Base-by-base conservation (phyloP, 805 yeast species). In the Millerozyma acaciae region DNA sequence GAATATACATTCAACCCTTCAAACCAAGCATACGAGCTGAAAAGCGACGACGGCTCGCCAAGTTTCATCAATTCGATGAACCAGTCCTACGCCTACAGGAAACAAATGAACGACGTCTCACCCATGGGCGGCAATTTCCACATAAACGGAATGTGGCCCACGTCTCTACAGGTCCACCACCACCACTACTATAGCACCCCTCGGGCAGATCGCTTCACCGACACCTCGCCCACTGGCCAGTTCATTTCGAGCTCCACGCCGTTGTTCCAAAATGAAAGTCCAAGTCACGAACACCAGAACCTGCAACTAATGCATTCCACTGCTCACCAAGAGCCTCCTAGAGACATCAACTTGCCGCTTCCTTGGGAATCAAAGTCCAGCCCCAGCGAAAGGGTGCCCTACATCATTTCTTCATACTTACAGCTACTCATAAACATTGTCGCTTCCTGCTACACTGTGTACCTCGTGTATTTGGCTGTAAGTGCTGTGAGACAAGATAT, bases 361-460 rank as follows among this genome's bases (percentile, higher is more conserved):
- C 84, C 85, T 0, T 79, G 85, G 85, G 70, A 75, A 5, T 36
- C 62, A 5, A 47, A 55, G 5, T 72, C 78, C 3, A 48, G 60
- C 8, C 84, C 86, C 3, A 63, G 59, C 13, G 76, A 73, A 19
- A 69, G 68, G 37, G 55, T 65, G 0, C 76, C 83, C 5, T 82
- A 82, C 47, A 49, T 76, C 18, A 48, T 80, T 7, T 68, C 80
- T 7, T 75, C 88, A 9, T 79, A 80, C 44, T 50, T 80, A 21
- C 89, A 82, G 52, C 44, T 80, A 6, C 29, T 66, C 2, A 48
- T 76, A 38, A 82, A 82, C 47, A 51, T 68, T 2, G 35, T 65
- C 2, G 73, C 78, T 0, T 59, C 73, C 1, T 38, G 62, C 6
- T 70, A 71, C 28, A 68, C 68, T 0, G 45, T 70, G 5, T 67